Conservation (phyloP, 2,329 filamentous ascomycete genomes). For the Aspergillus sp. region DNA sequence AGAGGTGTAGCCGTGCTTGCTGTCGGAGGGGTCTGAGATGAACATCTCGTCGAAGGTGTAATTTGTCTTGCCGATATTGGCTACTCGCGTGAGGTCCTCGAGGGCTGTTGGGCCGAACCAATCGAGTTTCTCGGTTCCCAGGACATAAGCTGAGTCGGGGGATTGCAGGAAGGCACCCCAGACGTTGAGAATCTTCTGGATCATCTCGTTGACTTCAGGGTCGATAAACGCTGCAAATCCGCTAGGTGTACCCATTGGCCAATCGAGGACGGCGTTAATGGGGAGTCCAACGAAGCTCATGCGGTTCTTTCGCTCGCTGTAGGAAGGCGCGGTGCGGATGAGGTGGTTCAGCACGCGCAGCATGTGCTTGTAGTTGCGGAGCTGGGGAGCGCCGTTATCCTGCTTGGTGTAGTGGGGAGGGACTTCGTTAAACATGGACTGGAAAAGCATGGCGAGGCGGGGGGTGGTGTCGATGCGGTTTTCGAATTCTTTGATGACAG, state of each 20-base stretch:
- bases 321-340: slow-evolving; percentile 24
- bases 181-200: slow-evolving; percentile 47
- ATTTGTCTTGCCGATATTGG: slow-evolving; percentile 12
- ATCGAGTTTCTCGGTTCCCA: slow-evolving; percentile 37
- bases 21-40: slow-evolving; percentile 11
- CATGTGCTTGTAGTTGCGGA: slow-evolving; percentile 62
- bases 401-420: slow-evolving; percentile 57
- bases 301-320: slow-evolving; percentile 23
- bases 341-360: slow-evolving; percentile 57
- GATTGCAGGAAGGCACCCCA: slow-evolving; percentile 51
- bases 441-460: slow-evolving; percentile 60
- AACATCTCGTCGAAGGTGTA: slow-evolving; percentile 14
- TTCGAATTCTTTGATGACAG: slow-evolving; percentile 59
- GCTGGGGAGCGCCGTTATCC: slow-evolving; percentile 55
- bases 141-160: slow-evolving; percentile 49
- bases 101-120: slow-evolving; percentile 51
- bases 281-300: slow-evolving; percentile 49
- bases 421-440: slow-evolving; percentile 62
- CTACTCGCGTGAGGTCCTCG: slow-evolving; percentile 34
- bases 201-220: slow-evolving; percentile 44
- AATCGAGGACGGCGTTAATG: slow-evolving; percentile 53
- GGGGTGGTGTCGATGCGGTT: slow-evolving; percentile 58
- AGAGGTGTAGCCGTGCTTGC: slow-evolving; percentile 50
- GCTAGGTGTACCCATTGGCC: slow-evolving; percentile 51
- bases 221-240: slow-evolving; percentile 51